Conservation (phyloP, 805 yeast species). For the Candida germanica region DNA sequence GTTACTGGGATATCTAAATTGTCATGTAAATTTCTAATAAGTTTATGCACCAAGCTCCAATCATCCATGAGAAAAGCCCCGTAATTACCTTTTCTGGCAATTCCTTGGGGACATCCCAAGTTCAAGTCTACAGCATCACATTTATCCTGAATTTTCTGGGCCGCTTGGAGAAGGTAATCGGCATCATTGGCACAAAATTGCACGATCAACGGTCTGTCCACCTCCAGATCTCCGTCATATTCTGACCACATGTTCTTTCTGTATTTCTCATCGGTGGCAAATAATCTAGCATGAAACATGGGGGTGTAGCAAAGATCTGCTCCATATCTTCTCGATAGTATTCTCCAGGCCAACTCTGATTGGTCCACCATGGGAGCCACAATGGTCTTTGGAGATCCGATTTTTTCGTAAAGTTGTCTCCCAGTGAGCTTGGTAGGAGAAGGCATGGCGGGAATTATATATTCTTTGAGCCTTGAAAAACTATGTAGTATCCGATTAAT, state of each 20-base stretch:
- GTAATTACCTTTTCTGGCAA: slow-evolving; percentile 90
- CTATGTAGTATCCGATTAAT: too few species aligned
- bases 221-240: slow-evolving; percentile 64
- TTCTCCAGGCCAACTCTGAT: slow-evolving; percentile 93
- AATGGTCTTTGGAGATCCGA: slow-evolving; percentile 76
- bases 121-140: slow-evolving; percentile 97
- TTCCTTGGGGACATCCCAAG: slow-evolving; percentile 97
- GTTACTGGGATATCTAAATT: slow-evolving; percentile 86
- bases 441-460: too few species aligned
- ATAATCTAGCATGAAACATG: slow-evolving; percentile 90
- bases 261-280: slow-evolving; percentile 81
- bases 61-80: slow-evolving; percentile 97
- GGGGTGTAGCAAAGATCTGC: slow-evolving; percentile 95
- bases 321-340: slow-evolving; percentile 80
- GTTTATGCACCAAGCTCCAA: slow-evolving; percentile 75
- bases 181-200: slow-evolving; percentile 98
- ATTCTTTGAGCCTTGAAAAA: too few species aligned
- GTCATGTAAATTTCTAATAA: slow-evolving; percentile 71
- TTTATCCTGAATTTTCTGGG: slow-evolving; percentile 68
- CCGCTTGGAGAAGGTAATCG: slow-evolving; percentile 76
- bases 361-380: slow-evolving; percentile 99
- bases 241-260: slow-evolving; percentile 68
- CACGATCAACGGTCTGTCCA: slow-evolving; percentile 84
- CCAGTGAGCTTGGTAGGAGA: slow-evolving; percentile 40
- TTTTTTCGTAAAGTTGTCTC: slow-evolving; percentile 60